These are phyloP conservation scores for Penicillium sp. DNA, from an alignment of 2,329 filamentous ascomycete species.

Conservation along the genomic window DNA sequence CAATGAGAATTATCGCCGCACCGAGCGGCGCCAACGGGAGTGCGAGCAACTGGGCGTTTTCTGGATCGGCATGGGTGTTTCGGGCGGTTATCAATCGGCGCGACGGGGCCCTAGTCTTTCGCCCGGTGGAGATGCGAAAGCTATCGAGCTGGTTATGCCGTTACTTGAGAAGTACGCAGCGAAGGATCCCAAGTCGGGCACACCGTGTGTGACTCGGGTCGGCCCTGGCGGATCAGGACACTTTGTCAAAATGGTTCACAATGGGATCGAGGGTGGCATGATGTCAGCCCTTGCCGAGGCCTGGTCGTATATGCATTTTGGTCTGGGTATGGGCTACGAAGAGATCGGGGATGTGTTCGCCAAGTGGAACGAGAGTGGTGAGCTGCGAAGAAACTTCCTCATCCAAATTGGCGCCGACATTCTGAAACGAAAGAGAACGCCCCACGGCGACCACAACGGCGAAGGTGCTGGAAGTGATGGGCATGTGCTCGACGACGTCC, in stretches of 20 bases:
- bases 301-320: slow-evolving; percentile 61
- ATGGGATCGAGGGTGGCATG: slow-evolving; percentile 72
- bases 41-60: slow-evolving; percentile 57
- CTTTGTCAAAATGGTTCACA: slow-evolving; percentile 74
- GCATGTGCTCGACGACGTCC: slow-evolving; percentile 59
- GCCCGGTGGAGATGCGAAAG: slow-evolving; percentile 59
- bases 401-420: slow-evolving; percentile 63
- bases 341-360: slow-evolving; percentile 60
- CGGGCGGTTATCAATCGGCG: slow-evolving; percentile 67
- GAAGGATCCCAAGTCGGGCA: slow-evolving; percentile 56
- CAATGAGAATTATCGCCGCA: slow-evolving; percentile 66
- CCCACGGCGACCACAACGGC: slow-evolving; percentile 33
- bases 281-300: slow-evolving; percentile 63
- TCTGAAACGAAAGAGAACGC: slow-evolving; percentile 51
- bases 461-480: slow-evolving; percentile 35
- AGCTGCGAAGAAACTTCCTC: slow-evolving; percentile 60
- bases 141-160: slow-evolving; percentile 59
- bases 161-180: slow-evolving; percentile 61
- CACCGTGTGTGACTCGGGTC: slow-evolving; percentile 59
- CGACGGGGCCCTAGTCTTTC: slow-evolving; percentile 65
- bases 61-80: slow-evolving; percentile 67
- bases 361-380: slow-evolving; percentile 59
- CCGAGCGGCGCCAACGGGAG: slow-evolving; percentile 60
- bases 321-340: slow-evolving; percentile 58
- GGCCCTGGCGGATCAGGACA: slow-evolving; percentile 65